Conservation (phyloP, 371 early-diverging fungal genomes). For the Catenaria anguillulae region DNA sequence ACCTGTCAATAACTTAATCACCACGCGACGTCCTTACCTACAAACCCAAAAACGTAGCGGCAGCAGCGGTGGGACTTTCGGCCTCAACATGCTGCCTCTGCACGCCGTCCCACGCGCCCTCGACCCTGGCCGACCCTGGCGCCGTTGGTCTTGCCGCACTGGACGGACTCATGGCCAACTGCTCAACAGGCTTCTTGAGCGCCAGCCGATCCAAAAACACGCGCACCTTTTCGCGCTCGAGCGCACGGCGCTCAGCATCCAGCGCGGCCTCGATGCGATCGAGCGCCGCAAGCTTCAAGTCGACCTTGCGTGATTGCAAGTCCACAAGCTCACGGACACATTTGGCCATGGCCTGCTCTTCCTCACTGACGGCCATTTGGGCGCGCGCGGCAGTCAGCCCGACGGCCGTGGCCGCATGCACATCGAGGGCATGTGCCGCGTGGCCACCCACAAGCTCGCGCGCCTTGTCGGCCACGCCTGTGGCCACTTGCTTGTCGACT, state of each 20-base stretch:
- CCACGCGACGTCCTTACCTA: no score
- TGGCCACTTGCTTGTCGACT: constrained; percentile 81
- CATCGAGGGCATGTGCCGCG: constrained; percentile 4
- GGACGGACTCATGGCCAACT: no score
- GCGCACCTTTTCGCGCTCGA: constrained; percentile 43
- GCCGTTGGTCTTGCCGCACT: no score
- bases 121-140: no score
- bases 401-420: constrained; percentile 21
- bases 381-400: constrained; percentile 48
- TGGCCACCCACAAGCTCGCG: no score
- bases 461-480: constrained; percentile 68
- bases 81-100: no score
- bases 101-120: no score
- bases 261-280: constrained; percentile 74
- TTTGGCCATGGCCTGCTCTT: constrained; percentile 64
- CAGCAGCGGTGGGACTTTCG: no score
- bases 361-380: constrained; percentile 31
- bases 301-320: constrained; percentile 67
- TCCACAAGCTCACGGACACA: constrained; percentile 68
- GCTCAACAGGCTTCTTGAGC: no score
- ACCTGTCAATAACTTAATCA: no score
- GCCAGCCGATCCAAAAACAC: not conserved
- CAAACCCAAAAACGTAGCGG: no score
- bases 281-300: constrained; percentile 79
- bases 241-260: constrained; percentile 63